These are phyloP conservation scores for Bathelium albidoporum DNA, from an alignment of 495 filamentous ascomycete genomes.

Conservation along the genomic window DNA sequence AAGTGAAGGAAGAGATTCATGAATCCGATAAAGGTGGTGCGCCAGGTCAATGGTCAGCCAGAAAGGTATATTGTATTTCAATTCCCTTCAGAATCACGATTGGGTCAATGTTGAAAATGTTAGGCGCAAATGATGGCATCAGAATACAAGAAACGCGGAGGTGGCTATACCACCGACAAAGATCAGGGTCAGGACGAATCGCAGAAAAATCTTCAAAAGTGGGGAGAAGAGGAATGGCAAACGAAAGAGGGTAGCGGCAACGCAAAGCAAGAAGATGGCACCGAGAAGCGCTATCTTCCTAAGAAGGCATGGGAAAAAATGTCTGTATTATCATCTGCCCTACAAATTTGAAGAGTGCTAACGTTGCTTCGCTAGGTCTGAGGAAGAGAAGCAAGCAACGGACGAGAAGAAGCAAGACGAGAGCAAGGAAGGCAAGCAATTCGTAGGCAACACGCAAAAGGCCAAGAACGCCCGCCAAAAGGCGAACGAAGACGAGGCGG, in stretches of 20 bases:
- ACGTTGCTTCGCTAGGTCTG: conserved; percentile 11
- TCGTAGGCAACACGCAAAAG: conserved; percentile 34
- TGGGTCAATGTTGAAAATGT: not conserved
- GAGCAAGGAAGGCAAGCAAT: conserved; percentile 37
- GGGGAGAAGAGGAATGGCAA: conserved; percentile 42
- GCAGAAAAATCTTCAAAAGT: conserved; percentile 36
- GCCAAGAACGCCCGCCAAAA: conserved; percentile 32
- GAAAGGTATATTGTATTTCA: conserved; percentile 28
- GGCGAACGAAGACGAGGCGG: conserved; percentile 23
- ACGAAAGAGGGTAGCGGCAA: conserved; percentile 40
- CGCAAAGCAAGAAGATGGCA: conserved; percentile 37
- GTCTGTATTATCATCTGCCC: conserved; percentile 1
- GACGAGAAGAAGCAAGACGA: conserved; percentile 37
- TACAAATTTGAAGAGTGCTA: not conserved
- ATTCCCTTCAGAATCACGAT: not conserved
- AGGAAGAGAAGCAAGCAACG: conserved; percentile 36
- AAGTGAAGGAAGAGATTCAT: conserved; percentile 41
- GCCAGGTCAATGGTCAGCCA: conserved; percentile 42
- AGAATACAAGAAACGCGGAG: conserved; percentile 43
- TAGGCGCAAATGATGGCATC: conserved; percentile 42
- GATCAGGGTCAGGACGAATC: conserved; percentile 31
- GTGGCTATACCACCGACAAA: conserved; percentile 39
- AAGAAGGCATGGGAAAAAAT: conserved; percentile 42
- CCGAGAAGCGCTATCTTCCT: conserved; percentile 38
- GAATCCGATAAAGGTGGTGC: conserved; percentile 38